Base-by-base conservation (phyloP, 306 rosid species). In the Rubus idaeus region DNA sequence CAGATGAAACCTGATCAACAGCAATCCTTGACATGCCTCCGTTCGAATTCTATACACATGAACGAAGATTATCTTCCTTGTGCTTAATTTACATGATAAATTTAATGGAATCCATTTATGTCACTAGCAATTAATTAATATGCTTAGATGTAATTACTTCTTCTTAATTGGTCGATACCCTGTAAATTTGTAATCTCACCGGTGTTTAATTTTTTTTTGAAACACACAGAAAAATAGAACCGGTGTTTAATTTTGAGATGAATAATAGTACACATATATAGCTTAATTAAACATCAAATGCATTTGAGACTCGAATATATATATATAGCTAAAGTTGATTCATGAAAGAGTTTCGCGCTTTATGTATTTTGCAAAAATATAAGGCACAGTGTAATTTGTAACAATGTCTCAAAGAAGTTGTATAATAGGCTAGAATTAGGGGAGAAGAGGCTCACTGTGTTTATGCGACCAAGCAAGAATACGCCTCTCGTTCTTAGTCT, bases 41-140 rank as follows among this genome's bases (percentile, higher is more conserved):
- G 35, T 51, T 52, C 63, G 14, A 63, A 37, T 6, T 40, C 45
- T 17, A 5, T 71, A n/a, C 75, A 11, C 63, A 21, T 45, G 26
- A 44, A 18, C 17, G 60, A 79, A 42, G 74, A 72, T 44, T 71
- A 17, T 56, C 73, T 52, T 71, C 83, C 69, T 55, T 82, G 82
- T 65, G 71, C 52, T 10, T 79, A 23, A 68, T 35, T 62, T 13
- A 13, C 4, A 14, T 39, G 23, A 16, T 14, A 65, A 18, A 56
- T 5, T 20, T 42, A n/a, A 63, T 69, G 60, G 45, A 62, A 78
- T 77, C 57, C 69, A 64, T 64, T 3, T 37, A 30, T 63, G 68
- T 37, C 5, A 2, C 20, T 6, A 6, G 4, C 20, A 63, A 35
- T 23, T 23, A n/a, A n/a, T n/a, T n/a, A n/a, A n/a, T n/a, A n/a